phyloP scores from a whole-genome alignment of 441 rosid species.

The Mallotus repandus region DNA sequence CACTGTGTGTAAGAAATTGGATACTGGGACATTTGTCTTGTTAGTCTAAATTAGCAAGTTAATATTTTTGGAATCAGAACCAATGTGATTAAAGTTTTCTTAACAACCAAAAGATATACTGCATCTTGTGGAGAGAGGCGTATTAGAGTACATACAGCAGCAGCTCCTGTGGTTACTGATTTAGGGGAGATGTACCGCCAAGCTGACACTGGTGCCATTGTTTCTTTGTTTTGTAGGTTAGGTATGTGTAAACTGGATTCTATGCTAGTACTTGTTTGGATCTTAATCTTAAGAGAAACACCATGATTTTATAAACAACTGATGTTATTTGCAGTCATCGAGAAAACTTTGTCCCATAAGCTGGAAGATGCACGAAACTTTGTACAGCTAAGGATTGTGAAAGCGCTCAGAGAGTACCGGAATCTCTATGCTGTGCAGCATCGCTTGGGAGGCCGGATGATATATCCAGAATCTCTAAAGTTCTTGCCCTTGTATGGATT shows the following conservation, averaged over 20 bases:
- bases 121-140: conserved; percentile 99
- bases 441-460: conserved; percentile 86
- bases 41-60: conserved; percentile 12
- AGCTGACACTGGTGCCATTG: conserved; percentile 90
- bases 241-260: conserved; percentile 43
- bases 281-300: conserved; percentile 19
- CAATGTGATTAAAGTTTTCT: conserved; percentile 23
- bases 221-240: conserved; percentile 80
- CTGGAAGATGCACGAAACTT: conserved; percentile 89
- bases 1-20: background rate
- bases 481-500: conserved; percentile 79
- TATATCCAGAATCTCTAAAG: conserved; percentile 90
- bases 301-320: conserved; percentile 22
- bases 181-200: conserved; percentile 96
- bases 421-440: conserved; percentile 90
- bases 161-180: conserved; percentile 90
- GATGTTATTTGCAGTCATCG: conserved; percentile 69
- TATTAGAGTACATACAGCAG: conserved; percentile 93
- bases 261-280: conserved; percentile 21
- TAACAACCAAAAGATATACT: conserved; percentile 75
- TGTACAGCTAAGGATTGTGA: conserved; percentile 80
- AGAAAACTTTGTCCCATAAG: conserved; percentile 77
- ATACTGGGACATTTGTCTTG: conserved; percentile 11
- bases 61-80: conserved; percentile 12
- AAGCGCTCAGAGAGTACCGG: conserved; percentile 89